Percentiles rank a stretch among this genome's conserved stretches.
These are phyloP conservation scores for Blastobotrys indianensis DNA, from an alignment of 1,139 yeast species.

Conservation along the genomic window DNA sequence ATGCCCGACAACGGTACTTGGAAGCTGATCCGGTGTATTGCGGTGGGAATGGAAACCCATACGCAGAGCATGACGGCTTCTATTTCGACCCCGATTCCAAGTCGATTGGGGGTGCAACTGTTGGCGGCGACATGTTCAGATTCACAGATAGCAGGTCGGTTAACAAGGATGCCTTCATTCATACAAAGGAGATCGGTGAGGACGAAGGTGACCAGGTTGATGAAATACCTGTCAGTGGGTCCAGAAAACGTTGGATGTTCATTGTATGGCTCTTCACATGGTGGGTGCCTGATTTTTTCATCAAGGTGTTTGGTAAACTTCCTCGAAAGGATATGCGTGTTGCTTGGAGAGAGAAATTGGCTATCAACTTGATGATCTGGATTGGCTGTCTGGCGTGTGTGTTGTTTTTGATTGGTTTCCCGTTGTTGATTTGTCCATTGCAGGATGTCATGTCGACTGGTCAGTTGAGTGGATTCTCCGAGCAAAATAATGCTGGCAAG, in stretches of 20 bases:
- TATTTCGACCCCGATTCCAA: slow-evolving; percentile 33
- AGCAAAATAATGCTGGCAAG: slow-evolving; percentile 29
- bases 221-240: slow-evolving; percentile 24
- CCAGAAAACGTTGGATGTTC: slow-evolving; percentile 35
- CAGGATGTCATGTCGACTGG: slow-evolving; percentile 34
- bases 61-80: slow-evolving; percentile 28
- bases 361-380: slow-evolving; percentile 40
- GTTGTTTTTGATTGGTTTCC: slow-evolving; percentile 37
- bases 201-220: slow-evolving; percentile 34
- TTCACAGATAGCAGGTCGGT: slow-evolving; percentile 29
- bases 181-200: slow-evolving; percentile 30
- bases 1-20: slow-evolving; percentile 25
- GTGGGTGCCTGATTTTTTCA: slow-evolving; percentile 37
- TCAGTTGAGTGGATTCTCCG: slow-evolving; percentile 32
- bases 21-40: slow-evolving; percentile 23
- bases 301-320: slow-evolving; percentile 30
- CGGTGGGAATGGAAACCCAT: slow-evolving; percentile 12
- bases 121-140: slow-evolving; percentile 37
- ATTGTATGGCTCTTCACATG: slow-evolving; percentile 37
- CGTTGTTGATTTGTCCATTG: slow-evolving; percentile 37
- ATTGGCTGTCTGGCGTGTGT: slow-evolving; percentile 33
- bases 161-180: slow-evolving; percentile 28
- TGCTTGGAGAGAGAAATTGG: slow-evolving; percentile 41
- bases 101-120: slow-evolving; percentile 31
- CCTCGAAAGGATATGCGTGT: slow-evolving; percentile 35